These are phyloP conservation scores for Chalciporus piperatus DNA, from an alignment of 768 basidiomycete genomes.

Conservation along the genomic window DNA sequence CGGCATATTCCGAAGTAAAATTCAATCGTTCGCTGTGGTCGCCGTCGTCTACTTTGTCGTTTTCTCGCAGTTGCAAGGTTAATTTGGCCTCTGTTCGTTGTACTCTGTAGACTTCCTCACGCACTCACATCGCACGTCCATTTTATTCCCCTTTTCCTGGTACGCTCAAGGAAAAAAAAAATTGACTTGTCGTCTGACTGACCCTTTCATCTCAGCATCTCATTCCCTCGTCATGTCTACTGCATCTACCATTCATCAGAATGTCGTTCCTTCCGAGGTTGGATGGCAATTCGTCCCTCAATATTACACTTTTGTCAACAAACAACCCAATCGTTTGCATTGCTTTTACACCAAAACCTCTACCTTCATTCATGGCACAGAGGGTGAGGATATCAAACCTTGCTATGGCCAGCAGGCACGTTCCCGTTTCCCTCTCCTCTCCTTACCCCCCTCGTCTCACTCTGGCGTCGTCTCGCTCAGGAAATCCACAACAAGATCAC, in stretches of 20 bases:
- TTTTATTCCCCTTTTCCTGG: constrained; percentile 33
- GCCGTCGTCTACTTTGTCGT: constrained; percentile 21
- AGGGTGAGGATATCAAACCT: constrained; percentile 89
- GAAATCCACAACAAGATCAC: constrained; percentile 98
- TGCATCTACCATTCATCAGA: constrained; percentile 49
- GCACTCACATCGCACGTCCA: constrained; percentile 28
- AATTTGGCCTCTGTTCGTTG: constrained; percentile 30
- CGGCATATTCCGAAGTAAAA: constrained; percentile 34
- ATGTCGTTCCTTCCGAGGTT: constrained; percentile 88
- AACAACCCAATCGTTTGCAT: constrained; percentile 93
- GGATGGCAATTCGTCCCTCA: constrained; percentile 99
- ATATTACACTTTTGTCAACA: constrained; percentile 99
- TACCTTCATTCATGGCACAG: constrained; percentile 95
- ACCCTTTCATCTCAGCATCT: constrained; percentile 22
- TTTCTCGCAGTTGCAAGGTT: constrained; percentile 24
- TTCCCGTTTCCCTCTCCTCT: constrained; percentile 15
- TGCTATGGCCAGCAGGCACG: constrained; percentile 91
- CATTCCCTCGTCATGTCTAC: constrained; percentile 38
- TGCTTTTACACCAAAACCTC: constrained; percentile 99
- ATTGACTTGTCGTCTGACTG: not conserved
- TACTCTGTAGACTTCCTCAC: constrained; percentile 39
- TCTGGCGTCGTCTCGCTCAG: constrained; percentile 37
- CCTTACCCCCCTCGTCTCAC: constrained; percentile 4
- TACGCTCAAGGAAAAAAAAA: constrained; percentile 5
- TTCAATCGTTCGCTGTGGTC: constrained; percentile 8